Percentiles rank a stretch among this genome's conserved stretches.
Conservation (phyloP, 1,139 yeast species). For the Groenewaldozyma sp. region DNA sequence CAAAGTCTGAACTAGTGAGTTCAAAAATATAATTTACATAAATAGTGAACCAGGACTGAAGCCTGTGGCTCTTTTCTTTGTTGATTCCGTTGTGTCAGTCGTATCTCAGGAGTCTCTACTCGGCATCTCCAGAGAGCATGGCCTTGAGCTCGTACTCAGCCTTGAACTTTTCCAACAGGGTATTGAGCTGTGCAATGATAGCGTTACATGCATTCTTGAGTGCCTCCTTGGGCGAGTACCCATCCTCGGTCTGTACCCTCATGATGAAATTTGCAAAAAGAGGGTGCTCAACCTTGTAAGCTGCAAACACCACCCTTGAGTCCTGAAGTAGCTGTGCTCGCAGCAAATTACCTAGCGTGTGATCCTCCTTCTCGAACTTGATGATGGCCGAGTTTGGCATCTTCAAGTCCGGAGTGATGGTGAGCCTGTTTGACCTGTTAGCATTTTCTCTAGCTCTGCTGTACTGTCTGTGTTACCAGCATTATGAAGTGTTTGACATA, state of each 20-base stretch:
- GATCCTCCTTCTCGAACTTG: slow-evolving; percentile 94
- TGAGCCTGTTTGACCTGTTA: too few relatives aligned
- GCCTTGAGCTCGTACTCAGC: slow-evolving; percentile 92
- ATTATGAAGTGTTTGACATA: slow-evolving; percentile 8
- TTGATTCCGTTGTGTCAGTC: neutral
- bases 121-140: slow-evolving; percentile 35
- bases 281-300: slow-evolving; percentile 96
- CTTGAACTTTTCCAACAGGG: slow-evolving; percentile 66
- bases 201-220: slow-evolving; percentile 80
- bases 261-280: slow-evolving; percentile 87
- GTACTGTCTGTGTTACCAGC: too few relatives aligned
- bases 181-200: slow-evolving; percentile 68
- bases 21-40: too few relatives aligned
- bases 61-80: neutral
- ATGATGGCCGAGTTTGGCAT: slow-evolving; percentile 92
- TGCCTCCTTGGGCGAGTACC: slow-evolving; percentile 85
- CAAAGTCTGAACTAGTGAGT: too few relatives aligned
- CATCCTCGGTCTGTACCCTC: slow-evolving; percentile 93
- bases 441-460: neutral
- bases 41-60: too few relatives aligned
- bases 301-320: slow-evolving; percentile 83
- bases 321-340: slow-evolving; percentile 82
- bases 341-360: slow-evolving; percentile 83
- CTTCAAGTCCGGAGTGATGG: slow-evolving; percentile 86
- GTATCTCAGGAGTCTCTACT: slow-evolving; percentile 5